Evolutionary conservation across 2,329 filamentous ascomycete genomes (phyloP), one percentile per base, ranked within the genome.

Genomic region (Fusarium algeriense): DNA sequence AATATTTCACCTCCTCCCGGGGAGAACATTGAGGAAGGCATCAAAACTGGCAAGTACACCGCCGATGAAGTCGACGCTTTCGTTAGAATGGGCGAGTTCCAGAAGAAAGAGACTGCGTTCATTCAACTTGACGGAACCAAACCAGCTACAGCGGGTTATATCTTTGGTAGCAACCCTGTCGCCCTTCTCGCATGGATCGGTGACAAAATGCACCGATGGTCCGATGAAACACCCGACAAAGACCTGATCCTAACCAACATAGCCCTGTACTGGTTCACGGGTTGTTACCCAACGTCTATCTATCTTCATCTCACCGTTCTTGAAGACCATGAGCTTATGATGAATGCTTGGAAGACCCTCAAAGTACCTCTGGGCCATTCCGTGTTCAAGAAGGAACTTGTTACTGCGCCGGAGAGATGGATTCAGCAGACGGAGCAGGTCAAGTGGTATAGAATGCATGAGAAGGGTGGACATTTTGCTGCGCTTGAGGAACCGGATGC

Each of bases 391-490:
- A 58, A 59, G 7, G 66, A 69, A 4, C 32, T 69, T 2, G 26
- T 35, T 0, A 64, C 44, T 2, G 46, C 64, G 0, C 66, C 66
- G 2, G 52, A 69, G 26, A 69, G 44, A 5, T 69, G 66, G 64
- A 64, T 69, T 4, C n/a, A 30, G 7, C 26, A 53, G 17, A 54
- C 66, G 3, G 28, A 59, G n/a, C 64, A 69, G 20, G 34, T 69
- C 1, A 69, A 57, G 12, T 69, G 66, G 66, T 54, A 69, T 26
- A 60, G 46, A 9, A 64, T 69, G 45, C 64, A 69, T 19, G 66
- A 30, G 2, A 49, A 48, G n/a, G 70, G 70, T 7, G 70, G 70
- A 2, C 70, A 73, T 30, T 73, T 73, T 55, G 58, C 66, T 53
- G 70, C 66, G 9, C 66, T 73, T 17, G 70, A 73, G 26, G 46